Percentiles rank a stretch among this genome's conserved stretches.
Conservation (phyloP, 768 basidiomycete species). For the Boletus eberwhitei region DNA sequence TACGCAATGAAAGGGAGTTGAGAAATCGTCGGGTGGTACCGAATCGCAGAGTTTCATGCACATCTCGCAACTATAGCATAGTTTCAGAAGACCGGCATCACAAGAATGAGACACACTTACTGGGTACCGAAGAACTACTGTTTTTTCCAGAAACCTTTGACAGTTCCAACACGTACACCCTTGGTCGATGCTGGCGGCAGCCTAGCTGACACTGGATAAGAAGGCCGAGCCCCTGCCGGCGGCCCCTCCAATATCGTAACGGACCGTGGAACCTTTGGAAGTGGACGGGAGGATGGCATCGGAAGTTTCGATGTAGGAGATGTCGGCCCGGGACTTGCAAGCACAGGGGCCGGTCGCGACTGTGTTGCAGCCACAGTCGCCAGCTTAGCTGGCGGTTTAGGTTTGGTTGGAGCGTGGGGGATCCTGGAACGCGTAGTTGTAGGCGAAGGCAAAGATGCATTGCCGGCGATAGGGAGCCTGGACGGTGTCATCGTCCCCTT, state of each 20-base stretch:
- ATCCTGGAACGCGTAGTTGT: constrained; percentile 14
- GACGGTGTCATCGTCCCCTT: constrained; percentile 1
- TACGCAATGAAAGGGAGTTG: not conserved
- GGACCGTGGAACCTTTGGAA: constrained; percentile 11
- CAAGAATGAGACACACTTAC: constrained; percentile 5
- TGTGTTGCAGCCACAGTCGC: constrained; percentile 28
- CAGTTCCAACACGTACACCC: constrained; percentile 21
- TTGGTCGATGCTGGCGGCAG: constrained; percentile 27
- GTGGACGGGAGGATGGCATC: constrained; percentile 12
- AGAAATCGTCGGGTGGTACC: not conserved
- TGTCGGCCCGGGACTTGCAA: not conserved
- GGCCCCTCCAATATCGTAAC: constrained; percentile 2
- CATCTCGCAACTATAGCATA: not conserved
- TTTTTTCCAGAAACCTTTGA: constrained; percentile 32
- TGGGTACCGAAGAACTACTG: constrained; percentile 7
- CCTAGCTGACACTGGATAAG: constrained; percentile 9
- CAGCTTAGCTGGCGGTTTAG: constrained; percentile 30
- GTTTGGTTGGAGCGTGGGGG: constrained; percentile 23
- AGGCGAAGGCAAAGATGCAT: constrained; percentile 4
- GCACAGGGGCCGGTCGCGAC: constrained; percentile 9
- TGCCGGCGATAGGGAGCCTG: constrained; percentile 14
- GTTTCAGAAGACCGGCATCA: not conserved
- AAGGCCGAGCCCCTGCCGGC: not conserved
- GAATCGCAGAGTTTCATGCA: constrained; percentile 4
- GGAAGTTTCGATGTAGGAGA: constrained; percentile 23